Conservation (phyloP, 176 grass and related monocot species). For the Rhynchospora tenuis region DNA sequence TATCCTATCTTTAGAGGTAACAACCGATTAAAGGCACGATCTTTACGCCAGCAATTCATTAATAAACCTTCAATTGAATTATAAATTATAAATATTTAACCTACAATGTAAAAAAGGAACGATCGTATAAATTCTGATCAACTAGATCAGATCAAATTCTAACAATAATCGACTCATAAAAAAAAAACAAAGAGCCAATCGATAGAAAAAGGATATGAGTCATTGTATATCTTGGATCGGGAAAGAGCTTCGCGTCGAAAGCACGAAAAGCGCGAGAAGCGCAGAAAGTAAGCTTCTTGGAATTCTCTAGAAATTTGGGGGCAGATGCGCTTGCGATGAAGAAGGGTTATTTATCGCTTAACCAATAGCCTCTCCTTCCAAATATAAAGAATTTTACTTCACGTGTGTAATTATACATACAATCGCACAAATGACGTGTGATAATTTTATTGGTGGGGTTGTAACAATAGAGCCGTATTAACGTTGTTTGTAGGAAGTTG, state of each 20-base stretch:
- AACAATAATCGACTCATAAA: neutral
- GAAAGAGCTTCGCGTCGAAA: conserved; percentile 2
- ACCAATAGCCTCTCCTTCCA: neutral
- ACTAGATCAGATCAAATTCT: neutral
- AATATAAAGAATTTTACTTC: neutral
- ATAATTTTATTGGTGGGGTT: neutral
- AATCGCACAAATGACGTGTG: neutral
- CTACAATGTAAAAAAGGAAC: neutral
- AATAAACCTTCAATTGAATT: neutral
- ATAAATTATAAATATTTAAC: neutral
- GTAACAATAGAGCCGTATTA: neutral
- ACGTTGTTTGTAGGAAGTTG: neutral
- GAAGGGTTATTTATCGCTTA: conserved; percentile 10
- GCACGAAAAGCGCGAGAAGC: neutral
- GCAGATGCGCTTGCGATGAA: neutral
- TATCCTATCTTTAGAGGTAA: neutral
- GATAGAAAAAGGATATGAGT: conserved; percentile 58
- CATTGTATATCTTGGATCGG: conserved; percentile 29
- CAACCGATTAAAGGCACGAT: conserved; percentile 3
- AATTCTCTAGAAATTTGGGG: conserved; percentile 6
- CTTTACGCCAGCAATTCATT: neutral
- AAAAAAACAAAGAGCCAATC: neutral
- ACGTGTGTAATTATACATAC: neutral
- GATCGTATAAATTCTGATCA: neutral
- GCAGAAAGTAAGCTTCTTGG: neutral